Percentiles rank a stretch among this genome's conserved stretches.
Evolutionary conservation across 2,329 filamentous ascomycete genomes (phyloP).

Genomic region (Ambrosiella beaveri): DNA sequence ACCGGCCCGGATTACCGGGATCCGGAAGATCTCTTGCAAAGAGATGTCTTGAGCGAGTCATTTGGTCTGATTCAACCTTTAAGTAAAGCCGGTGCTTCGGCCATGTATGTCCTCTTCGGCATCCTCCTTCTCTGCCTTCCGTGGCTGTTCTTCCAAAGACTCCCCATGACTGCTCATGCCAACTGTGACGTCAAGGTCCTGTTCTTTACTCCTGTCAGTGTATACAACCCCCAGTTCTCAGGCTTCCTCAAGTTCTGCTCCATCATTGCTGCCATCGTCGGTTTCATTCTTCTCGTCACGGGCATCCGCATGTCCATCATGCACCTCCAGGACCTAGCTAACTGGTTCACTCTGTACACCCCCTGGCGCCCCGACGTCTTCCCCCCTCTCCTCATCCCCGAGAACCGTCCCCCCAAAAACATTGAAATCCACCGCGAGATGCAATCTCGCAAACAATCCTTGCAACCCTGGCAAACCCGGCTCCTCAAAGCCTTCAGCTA

Average conservation of each 20-base stretch:
- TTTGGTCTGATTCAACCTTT: slow-evolving; percentile 1
- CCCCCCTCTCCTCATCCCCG: slow-evolving; percentile 3
- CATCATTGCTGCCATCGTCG: neutral
- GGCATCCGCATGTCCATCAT: neutral
- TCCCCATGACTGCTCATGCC: neutral
- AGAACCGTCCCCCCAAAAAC: slow-evolving; percentile 1
- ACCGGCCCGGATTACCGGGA: neutral
- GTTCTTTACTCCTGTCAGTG: neutral
- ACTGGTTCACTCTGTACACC: slow-evolving; percentile 3
- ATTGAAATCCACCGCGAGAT: neutral
- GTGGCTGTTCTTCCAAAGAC: neutral
- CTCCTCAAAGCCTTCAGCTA: neutral
- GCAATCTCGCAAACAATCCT: neutral
- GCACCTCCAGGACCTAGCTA: neutral
- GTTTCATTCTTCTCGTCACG: neutral
- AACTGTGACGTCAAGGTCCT: neutral
- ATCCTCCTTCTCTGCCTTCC: neutral
- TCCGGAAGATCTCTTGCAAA: neutral
- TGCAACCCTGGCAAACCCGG: neutral
- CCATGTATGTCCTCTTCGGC: neutral
- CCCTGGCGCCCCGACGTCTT: slow-evolving; percentile 3
- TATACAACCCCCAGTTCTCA: neutral
- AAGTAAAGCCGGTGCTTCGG: neutral
- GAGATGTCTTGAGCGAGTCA: neutral
- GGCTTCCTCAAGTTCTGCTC: neutral